These are phyloP conservation scores for Cyclotella kingstonii DNA, from an alignment of 108 stramenopile genomes.

Conservation along the genomic window DNA sequence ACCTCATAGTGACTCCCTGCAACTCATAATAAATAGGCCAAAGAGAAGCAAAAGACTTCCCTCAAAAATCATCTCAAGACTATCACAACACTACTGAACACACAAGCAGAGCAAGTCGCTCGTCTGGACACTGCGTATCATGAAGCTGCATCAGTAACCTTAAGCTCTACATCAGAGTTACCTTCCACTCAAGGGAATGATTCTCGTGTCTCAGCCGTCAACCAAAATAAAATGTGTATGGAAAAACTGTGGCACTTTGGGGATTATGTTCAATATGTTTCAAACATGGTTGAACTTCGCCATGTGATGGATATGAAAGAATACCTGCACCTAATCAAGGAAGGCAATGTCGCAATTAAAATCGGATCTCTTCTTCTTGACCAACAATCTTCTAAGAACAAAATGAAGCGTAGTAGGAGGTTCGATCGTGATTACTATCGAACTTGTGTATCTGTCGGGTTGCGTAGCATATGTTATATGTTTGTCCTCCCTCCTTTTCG, in stretches of 20 bases:
- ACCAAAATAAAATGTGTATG: constrained; percentile 59
- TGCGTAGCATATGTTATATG: constrained; percentile 69
- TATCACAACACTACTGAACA: constrained; percentile 50
- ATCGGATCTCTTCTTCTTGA: constrained; percentile 43
- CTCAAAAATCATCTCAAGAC: constrained; percentile 62
- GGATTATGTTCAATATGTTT: constrained; percentile 60
- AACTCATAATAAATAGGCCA: constrained; percentile 49
- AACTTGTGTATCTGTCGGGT: constrained; percentile 78
- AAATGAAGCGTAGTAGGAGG: constrained; percentile 68
- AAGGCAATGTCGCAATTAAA: constrained; percentile 82
- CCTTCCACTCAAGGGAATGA: constrained; percentile 43
- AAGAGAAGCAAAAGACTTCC: constrained; percentile 50
- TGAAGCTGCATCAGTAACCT: constrained; percentile 42
- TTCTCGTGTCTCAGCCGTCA: constrained; percentile 2
- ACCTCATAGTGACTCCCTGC: no score
- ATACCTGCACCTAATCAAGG: constrained; percentile 76
- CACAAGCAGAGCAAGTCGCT: constrained; percentile 66
- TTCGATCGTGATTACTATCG: constrained; percentile 86
- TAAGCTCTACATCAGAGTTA: constrained; percentile 17
- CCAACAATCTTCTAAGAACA: constrained; percentile 22
- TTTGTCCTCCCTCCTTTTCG: constrained; percentile 76
- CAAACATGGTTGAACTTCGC: constrained; percentile 57
- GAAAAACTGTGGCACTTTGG: constrained; percentile 70
- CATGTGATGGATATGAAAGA: constrained; percentile 74
- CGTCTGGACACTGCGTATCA: constrained; percentile 47